Evolutionary conservation across 228 moss, liverwort and hornwort genomes (phyloP), one percentile per base, ranked within the genome.

Genomic region (Sphagnum magellanicum): DNA sequence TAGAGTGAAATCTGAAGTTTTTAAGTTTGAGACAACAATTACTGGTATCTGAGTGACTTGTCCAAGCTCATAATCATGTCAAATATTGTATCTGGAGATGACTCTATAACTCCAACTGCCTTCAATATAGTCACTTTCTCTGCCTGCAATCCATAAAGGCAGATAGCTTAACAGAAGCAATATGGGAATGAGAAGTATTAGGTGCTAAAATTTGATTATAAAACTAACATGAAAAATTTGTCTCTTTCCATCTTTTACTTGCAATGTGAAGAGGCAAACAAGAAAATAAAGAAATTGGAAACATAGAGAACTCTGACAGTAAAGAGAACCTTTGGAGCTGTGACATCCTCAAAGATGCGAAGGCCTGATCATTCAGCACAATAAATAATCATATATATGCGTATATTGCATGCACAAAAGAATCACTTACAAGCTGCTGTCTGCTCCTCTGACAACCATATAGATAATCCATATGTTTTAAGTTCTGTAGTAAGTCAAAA

Each of bases 341-440:
- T 74, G 52, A 80, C 60, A 74, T 88, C 91, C 82, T 91, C 91
- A 72, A 91, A 91, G 17, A 88, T 88, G n/a, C 88, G 88, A 53
- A 91, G 91, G 71, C 91, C 88, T 91, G 74, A 3, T 70, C 55
- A 55, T 55, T 55, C 55, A 55, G 12, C 9, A 55, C 55, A 55
- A 8, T 55, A 55, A 12, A 55, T 55, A 8, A 8, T 8, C 55
- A 8, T 55, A 55, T 12, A 55, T 8, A 8, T 12, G 12, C 55
- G 4, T 12, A 8, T 8, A 55, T 55, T 3, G 55, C 1, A 12
- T 55, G 55, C 32, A 32, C 32, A 32, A 32, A 32, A 32, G 32
- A 32, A 32, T 32, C 32, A 32, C 32, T 3, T 32, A 32, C 32
- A 32, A 32, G 32, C 32, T 32, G 32, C 32, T 32, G 32, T 32